These are phyloP conservation scores for Candida sphagnicola DNA, from an alignment of 805 yeast genomes.

Conservation along the genomic window DNA sequence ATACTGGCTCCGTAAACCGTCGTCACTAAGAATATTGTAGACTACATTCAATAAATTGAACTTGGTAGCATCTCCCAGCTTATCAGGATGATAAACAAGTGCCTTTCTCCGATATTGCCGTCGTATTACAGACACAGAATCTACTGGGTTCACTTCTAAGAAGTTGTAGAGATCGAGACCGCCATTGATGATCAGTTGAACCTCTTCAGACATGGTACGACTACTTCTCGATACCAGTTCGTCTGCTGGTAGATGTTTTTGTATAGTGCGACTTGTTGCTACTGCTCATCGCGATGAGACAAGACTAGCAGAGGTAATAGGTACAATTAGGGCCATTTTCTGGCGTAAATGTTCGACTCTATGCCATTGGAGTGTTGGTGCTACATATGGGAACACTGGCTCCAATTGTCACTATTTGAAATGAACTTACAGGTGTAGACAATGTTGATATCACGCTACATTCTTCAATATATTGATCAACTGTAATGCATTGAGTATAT, in stretches of 20 bases:
- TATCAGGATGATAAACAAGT: constrained; percentile 39
- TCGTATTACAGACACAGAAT: constrained; percentile 20
- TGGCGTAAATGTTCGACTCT: too few relatives aligned
- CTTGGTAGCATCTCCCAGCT: constrained; percentile 22
- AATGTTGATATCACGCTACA: too few relatives aligned
- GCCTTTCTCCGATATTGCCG: constrained; percentile 32
- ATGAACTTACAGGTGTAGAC: too few relatives aligned
- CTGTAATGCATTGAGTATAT: neutral
- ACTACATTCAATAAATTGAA: constrained; percentile 28
- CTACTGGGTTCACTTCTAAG: constrained; percentile 18
- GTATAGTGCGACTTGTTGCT: neutral
- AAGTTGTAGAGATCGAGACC: constrained; percentile 25
- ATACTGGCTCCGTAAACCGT: constrained; percentile 22
- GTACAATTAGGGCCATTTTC: too few relatives aligned
- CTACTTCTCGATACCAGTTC: too few relatives aligned
- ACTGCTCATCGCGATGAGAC: too few relatives aligned
- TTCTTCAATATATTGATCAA: neutral
- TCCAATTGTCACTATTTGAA: too few relatives aligned
- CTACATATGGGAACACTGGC: too few relatives aligned
- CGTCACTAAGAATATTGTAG: constrained; percentile 28
- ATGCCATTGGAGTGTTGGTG: too few relatives aligned
- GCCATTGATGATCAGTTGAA: constrained; percentile 16
- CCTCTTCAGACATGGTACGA: constrained; percentile 9
- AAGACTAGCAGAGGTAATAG: too few relatives aligned
- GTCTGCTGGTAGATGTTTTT: too few relatives aligned